Percentiles rank a stretch among this genome's conserved stretches.
These are phyloP conservation scores for Populus simonii DNA, from an alignment of 345 rosid species.

Conservation along the genomic window DNA sequence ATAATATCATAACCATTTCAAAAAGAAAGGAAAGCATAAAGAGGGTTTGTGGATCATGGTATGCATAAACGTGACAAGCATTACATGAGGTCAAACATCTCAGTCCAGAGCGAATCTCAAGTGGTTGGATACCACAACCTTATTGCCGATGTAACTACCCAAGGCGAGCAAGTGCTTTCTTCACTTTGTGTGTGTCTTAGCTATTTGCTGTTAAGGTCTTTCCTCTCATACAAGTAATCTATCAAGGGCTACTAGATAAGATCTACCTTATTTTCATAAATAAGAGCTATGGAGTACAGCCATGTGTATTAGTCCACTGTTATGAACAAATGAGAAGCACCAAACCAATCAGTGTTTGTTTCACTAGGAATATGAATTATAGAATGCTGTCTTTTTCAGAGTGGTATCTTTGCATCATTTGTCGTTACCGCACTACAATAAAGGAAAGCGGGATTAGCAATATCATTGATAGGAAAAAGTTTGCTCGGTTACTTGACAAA, in stretches of 20 bases:
- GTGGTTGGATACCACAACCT: constrained; percentile 1
- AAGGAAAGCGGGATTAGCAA: neutral
- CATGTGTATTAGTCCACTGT: neutral
- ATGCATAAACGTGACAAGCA: constrained; percentile 14
- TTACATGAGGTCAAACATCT: constrained; percentile 16
- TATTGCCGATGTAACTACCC: neutral
- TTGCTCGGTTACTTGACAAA: neutral
- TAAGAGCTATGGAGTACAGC: neutral
- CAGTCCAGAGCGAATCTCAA: constrained; percentile 1
- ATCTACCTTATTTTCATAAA: neutral
- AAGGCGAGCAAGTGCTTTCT: neutral
- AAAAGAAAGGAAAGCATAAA: neutral
- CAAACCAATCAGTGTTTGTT: neutral
- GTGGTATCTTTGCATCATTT: neutral
- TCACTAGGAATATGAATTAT: neutral
- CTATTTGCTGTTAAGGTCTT: neutral
- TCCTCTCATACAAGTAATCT: neutral
- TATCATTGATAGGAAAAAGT: neutral
- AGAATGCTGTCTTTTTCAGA: neutral
- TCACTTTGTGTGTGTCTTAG: neutral
- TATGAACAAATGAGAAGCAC: neutral
- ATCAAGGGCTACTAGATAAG: neutral
- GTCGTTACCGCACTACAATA: neutral
- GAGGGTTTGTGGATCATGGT: neutral
- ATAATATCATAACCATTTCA: neutral